Evolutionary conservation across 2,329 filamentous ascomycete genomes (phyloP), one percentile per base, ranked within the genome.

Genomic region (Exophiala bonariae): DNA sequence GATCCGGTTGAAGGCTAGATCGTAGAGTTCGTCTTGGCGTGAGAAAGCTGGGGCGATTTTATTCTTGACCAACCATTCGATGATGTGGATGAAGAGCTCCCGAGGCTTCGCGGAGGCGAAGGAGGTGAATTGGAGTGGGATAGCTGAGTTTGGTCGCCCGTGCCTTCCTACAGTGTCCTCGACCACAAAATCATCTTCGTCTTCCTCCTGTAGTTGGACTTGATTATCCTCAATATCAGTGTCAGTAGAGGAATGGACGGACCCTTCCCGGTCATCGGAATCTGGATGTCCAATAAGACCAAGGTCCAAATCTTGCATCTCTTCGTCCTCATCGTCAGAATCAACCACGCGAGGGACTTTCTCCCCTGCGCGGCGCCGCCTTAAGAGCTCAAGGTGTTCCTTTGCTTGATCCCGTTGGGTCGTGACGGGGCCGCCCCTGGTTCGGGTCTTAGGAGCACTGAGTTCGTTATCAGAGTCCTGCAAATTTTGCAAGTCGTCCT

Each of bases 51-150:
- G 87, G 56, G 90, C 85, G 41, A 93, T 75, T 57, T 85, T 84
- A 61, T 86, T 87, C 59, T 89, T 86, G 2, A 92, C 83, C 68
- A 91, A 85, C 87, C 87, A 92, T 62, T 89, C 86, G 2, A 92
- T 74, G 0, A 81, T 85, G 58, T 84, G 82, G 38, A 79, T 80
- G 69, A 92, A 92, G 40, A 90, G 80, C 31, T 88, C 82, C 54
- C 82, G 83, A 0, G 84, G 71, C 41, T 85, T 85, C 56, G 83
- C 83, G 52, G 83, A 81, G 0, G 81, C 77, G 47, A 85, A 77
- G 3, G 76, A 68, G 1, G 83, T 87, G 63, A 89, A 89, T 57
- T 86, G 72, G 1, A 91, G 71, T 0, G 87, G 87, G 2, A 89
- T 80, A 3, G 74, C 73, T 9, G 73, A 62, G 8, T 75, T 68